Base-by-base conservation (phyloP, 305 asterid genomes). In the Caryopteris hybrid region DNA sequence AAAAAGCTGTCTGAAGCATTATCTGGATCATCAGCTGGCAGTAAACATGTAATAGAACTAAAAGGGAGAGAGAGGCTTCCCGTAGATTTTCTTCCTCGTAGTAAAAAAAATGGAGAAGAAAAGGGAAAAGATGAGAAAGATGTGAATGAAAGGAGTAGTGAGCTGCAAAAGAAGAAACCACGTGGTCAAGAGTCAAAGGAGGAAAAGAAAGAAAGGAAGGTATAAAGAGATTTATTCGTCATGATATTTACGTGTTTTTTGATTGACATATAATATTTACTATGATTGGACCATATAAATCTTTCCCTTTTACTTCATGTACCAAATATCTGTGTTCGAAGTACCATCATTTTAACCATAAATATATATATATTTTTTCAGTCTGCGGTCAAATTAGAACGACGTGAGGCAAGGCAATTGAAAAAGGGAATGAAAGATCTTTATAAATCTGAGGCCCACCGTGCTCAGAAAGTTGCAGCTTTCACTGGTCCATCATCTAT, bases 131-230 rank as follows among this genome's bases (percentile, higher is more conserved):
- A 73, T 10, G 86, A 65, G 76, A 84, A 76, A 72, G 91, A 81
- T 45, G 77, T 8, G 51, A 78, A 60, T 59, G 50, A 60, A 43
- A 74, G 58, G 76, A 76, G 27, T 73, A 71, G 29, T 16, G 99
- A 83, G 56, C 67, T 68, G 48, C 80, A n/a, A 17, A 76, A 72
- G 75, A 80, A 74, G 80, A 90, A 90, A 80, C 85, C 77, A 48
- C 87, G 81, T 9, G 74, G 85, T 54, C 84, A 78, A 75, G 99
- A 93, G 82, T 56, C 97, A 1, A 93, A 87, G 84, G 99, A 93
- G 80, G 99, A 93, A 74, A 93, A 91, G 92, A 93, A 88, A 76
- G 95, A 87, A 77, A 79, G 96, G 61, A 93, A 91, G 99, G 99
- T 93, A 73, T 31, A 17, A 11, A 47, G 10, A 6, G 16, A 39